Conservation (phyloP, 305 asterid genomes). For the Striga hermonthica region DNA sequence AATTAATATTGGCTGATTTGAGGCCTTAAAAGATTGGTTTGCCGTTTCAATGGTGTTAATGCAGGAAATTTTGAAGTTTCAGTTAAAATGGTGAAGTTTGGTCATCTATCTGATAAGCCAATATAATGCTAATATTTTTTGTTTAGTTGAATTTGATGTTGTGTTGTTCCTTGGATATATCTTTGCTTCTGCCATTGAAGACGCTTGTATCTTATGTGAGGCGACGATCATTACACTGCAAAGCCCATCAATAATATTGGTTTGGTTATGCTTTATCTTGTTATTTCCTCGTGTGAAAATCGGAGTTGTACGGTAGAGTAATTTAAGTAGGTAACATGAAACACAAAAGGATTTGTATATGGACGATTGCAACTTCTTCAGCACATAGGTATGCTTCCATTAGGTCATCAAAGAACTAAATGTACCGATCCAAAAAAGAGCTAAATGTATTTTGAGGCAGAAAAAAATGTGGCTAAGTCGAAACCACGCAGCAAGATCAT, state of each 20-base stretch:
- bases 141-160: neutral
- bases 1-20: neutral
- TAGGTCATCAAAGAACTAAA: no score
- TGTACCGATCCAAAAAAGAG: no score
- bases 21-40: neutral
- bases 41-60: neutral
- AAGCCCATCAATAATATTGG: neutral
- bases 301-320: no score
- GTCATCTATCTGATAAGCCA: conserved; percentile 1
- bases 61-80: neutral
- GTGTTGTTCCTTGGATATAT: conserved; percentile 13
- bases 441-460: no score
- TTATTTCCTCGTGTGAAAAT: no score
- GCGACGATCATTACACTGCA: neutral
- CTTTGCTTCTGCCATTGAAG: neutral
- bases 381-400: no score
- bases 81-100: conserved; percentile 2
- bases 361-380: no score
- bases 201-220: conserved; percentile 5
- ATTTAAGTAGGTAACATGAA: no score
- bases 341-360: no score
- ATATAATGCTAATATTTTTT: neutral
- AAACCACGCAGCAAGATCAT: no score
- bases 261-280: no score
- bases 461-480: no score